These are phyloP conservation scores for Ajuga chamaepitys DNA, from an alignment of 257 asterid species.

Conservation along the genomic window DNA sequence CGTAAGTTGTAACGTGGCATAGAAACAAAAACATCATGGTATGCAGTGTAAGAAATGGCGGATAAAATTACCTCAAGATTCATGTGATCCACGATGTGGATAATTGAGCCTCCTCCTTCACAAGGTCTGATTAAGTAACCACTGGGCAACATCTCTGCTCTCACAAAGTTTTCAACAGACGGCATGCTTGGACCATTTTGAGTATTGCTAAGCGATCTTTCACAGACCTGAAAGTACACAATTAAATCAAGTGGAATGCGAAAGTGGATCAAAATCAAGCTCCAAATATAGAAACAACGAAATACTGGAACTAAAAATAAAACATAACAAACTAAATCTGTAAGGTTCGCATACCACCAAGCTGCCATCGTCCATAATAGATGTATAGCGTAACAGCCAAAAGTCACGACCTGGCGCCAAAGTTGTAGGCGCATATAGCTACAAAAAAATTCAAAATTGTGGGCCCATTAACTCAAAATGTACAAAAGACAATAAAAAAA, in stretches of 20 bases:
- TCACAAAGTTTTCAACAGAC: constrained; percentile 66
- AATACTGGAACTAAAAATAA: no score
- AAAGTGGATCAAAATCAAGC: background rate
- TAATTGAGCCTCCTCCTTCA: constrained; percentile 83
- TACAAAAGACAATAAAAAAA: background rate
- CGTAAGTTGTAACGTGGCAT: background rate
- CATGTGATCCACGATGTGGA: constrained; percentile 87
- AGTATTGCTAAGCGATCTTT: constrained; percentile 75
- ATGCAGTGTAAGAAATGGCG: background rate
- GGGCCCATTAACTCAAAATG: background rate
- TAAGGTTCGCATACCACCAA: constrained; percentile 50
- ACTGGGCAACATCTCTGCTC: constrained; percentile 87
- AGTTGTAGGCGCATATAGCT: constrained; percentile 89
- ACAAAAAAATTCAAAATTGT: background rate
- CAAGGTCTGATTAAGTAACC: constrained; percentile 87
- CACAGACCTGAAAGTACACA: constrained; percentile 56
- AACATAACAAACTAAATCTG: background rate
- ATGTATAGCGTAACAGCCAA: constrained; percentile 77
- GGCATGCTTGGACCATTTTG: constrained; percentile 94
- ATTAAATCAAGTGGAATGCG: background rate
- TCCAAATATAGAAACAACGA: background rate
- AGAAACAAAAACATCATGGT: background rate
- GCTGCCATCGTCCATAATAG: constrained; percentile 88
- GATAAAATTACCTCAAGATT: constrained; percentile 54
- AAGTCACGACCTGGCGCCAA: constrained; percentile 95